Evolutionary conservation across 2,329 filamentous ascomycete genomes (phyloP), one percentile per base, ranked within the genome.

Genomic region (Mycosphaerella sp.): DNA sequence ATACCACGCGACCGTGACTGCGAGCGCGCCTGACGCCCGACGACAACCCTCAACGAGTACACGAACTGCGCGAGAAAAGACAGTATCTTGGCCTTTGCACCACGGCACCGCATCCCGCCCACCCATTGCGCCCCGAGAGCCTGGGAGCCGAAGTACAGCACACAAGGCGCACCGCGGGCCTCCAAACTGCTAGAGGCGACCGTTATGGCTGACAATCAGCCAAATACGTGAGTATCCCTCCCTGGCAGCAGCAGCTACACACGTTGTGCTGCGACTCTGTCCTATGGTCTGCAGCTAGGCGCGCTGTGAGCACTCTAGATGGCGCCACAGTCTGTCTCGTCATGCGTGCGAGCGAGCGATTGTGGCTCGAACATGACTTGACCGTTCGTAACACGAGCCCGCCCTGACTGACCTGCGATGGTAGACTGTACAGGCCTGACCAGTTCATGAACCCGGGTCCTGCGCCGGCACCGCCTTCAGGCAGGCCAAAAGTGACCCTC

Each of bases 371-470:
- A 7, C 16, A 21, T 27, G 17, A 10, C 45, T 44, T 10, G 17
- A 21, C 32, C n/a, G 14, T 14, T 32, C 39, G 46, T 52, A 39
- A 57, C n/a, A n/a, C 52, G 7, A 13, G 30, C 9, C 8, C 18
- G 37, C 14, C 45, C 17, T 17, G 16, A 37, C 45, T 48, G 45
- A 48, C 36, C 37, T 41, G 37, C 45, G 1, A 30, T 40, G 27
- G 16, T 66, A 81, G 79, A 59, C 76, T 81, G 64, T 85, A 84
- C 70, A 73, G 78, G 39, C 72, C 77, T 54, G 78, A 79, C 57
- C 80, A 83, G 63, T 97, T 97, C 75, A 94, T 97, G 87, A 97
- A 97, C 71, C 89, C 93, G 56, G 89, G 93, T 59, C 91, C 93
- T 62, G 91, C 93, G 61, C 93, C 93, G 59, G 85, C 87, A 64